Evolutionary conservation across 441 rosid species (phyloP).

Genomic region (Corymbia calophylla): DNA sequence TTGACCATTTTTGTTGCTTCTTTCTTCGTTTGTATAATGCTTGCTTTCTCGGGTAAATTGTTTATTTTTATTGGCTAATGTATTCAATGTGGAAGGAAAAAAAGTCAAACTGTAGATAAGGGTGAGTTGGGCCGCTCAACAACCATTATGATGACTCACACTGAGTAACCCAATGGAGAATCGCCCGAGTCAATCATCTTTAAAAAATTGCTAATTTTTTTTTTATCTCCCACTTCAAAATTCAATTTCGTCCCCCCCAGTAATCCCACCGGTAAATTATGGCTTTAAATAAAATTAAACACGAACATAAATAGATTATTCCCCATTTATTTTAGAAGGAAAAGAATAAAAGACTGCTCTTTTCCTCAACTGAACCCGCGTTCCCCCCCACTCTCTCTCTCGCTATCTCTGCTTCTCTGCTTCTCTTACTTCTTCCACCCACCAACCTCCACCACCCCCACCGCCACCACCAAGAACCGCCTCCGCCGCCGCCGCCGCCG

Average conservation of each 20-base stretch:
- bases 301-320: background rate
- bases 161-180: background rate
- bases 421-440: slow-evolving; percentile 1
- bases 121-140: background rate
- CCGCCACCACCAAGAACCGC: background rate
- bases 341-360: slow-evolving; percentile 28
- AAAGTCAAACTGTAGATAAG: background rate
- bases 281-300: background rate
- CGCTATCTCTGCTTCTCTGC: background rate
- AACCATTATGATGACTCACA: background rate
- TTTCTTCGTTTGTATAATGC: background rate
- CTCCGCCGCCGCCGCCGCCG: background rate
- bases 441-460: background rate
- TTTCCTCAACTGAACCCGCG: slow-evolving; percentile 54
- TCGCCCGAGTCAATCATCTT: background rate
- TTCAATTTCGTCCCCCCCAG: background rate
- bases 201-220: background rate
- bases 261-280: background rate
- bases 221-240: background rate
- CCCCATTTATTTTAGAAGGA: background rate
- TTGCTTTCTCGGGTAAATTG: background rate
- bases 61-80: background rate
- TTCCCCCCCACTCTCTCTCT: slow-evolving; percentile 18
- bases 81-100: background rate
- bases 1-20: background rate